phyloP scores from a whole-genome alignment of 495 filamentous ascomycete species.

The Podospora sp. region DNA sequence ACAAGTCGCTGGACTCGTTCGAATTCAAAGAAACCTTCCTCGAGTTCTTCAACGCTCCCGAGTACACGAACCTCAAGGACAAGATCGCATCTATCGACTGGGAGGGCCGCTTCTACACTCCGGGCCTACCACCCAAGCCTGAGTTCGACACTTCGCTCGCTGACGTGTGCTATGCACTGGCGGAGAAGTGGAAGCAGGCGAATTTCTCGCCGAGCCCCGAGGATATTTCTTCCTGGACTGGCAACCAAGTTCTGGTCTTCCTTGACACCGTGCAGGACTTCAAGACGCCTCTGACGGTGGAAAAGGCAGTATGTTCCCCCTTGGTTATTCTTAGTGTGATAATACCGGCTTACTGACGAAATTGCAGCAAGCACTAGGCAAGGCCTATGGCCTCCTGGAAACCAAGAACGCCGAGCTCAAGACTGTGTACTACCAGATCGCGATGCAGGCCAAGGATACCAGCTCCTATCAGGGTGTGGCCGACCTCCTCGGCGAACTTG shows the following conservation, averaged over 20 bases:
- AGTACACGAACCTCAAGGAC: constrained; percentile 62
- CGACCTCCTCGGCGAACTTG: constrained; percentile 76
- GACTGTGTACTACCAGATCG: constrained; percentile 74
- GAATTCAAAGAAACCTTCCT: constrained; percentile 89
- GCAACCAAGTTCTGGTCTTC: constrained; percentile 89
- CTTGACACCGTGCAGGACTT: constrained; percentile 74
- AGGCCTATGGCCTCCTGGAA: constrained; percentile 66
- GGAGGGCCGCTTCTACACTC: constrained; percentile 82
- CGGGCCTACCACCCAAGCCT: constrained; percentile 87
- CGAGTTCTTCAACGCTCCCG: constrained; percentile 75
- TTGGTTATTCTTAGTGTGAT: neutral
- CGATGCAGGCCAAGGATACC: constrained; percentile 70
- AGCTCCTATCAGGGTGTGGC: constrained; percentile 68
- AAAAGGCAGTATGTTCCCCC: constrained; percentile 51
- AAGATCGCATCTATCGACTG: constrained; percentile 75
- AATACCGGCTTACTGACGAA: constrained; percentile 16
- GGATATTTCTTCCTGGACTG: constrained; percentile 73
- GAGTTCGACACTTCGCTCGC: constrained; percentile 86
- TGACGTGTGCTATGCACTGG: constrained; percentile 80
- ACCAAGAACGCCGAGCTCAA: constrained; percentile 85
- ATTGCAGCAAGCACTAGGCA: constrained; percentile 61
- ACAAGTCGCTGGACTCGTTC: constrained; percentile 83
- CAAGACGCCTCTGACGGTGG: constrained; percentile 58
- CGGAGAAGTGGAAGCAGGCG: constrained; percentile 71
- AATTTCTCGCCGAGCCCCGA: constrained; percentile 65